Evolutionary conservation across 2,329 filamentous ascomycete genomes (phyloP), one percentile per base, ranked within the genome.

Genomic region (Westerdykella ornata): DNA sequence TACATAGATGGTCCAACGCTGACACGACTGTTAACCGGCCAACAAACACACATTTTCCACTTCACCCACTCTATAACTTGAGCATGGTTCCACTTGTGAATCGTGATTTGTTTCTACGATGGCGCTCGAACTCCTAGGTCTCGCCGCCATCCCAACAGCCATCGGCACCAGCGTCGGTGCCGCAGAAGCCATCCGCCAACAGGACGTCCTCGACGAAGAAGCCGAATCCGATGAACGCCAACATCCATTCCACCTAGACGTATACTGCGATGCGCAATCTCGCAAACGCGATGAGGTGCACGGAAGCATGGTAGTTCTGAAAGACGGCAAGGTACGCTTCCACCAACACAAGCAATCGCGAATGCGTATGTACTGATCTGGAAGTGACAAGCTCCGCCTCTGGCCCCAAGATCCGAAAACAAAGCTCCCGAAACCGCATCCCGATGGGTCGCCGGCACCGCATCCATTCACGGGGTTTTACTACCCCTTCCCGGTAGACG

Each of bases 391-490:
- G 65, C 47, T 67, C 26, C 50, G 49, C 15, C 47, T 68, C 15
- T 63, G 57, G 54, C 64, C 63, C 19, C 66, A 66, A 54, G 58
- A 68, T 44, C 15, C 55, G 1, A 43, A 56, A 28, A 60, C 62
- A 0, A 43, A 47, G 3, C 47, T 60, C 2, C 65, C 65, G 9
- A 44, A 51, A 29, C 19, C 47, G 4, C 42, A 50, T 1, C 51
- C 50, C 8, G 49, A 57, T 15, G 41, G 38, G 15, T 43, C 46
- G 16, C 54, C 63, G 3, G 31, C 57, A n/a, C 65, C 66, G 5
- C 70, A 74, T 45, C 70, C 71, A 0, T 73, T 74, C 49, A 72
- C 66, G 2, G 72, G 71, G 14, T 74, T 74, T 51, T 75, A 72
- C 46, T 59, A 73, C 16, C 65, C 63, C 12, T 74, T 73, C 37